Conservation (phyloP, 495 filamentous ascomycete genomes). For the Trichocladium antarcticum region DNA sequence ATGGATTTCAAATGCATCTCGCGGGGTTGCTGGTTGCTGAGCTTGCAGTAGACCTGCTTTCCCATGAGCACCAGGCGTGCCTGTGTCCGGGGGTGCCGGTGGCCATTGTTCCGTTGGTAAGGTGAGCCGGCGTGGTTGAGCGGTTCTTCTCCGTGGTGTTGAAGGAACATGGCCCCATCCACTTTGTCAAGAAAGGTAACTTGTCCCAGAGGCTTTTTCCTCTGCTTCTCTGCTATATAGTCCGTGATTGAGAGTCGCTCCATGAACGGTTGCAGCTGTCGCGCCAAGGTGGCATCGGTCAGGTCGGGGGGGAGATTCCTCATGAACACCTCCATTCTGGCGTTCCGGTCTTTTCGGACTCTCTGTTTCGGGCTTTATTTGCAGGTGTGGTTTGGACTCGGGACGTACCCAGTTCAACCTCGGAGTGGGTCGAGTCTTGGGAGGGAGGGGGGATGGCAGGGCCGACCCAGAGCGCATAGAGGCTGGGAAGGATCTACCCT, state of each 20-base stretch:
- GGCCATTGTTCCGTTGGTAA: background rate
- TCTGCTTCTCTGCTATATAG: constrained; percentile 28
- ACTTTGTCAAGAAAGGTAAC: constrained; percentile 29
- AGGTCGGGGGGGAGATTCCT: constrained; percentile 27
- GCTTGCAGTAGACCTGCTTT: constrained; percentile 29
- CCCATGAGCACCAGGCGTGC: constrained; percentile 33
- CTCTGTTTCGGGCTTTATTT: no score
- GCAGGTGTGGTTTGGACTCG: no score
- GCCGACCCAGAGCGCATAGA: no score
- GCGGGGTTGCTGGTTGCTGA: constrained; percentile 32
- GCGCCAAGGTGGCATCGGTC: constrained; percentile 23
- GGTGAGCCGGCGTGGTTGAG: background rate
- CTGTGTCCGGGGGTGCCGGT: constrained; percentile 2
- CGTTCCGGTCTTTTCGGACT: background rate
- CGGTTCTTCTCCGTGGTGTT: constrained; percentile 10
- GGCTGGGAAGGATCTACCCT: no score
- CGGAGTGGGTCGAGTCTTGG: no score
- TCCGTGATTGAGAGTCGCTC: constrained; percentile 24
- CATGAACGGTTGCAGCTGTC: constrained; percentile 26
- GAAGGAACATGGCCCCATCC: constrained; percentile 33
- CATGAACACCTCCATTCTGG: constrained; percentile 35
- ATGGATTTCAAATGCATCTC: constrained; percentile 31
- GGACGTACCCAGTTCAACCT: no score
- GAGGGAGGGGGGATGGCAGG: no score
- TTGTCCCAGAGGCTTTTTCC: constrained; percentile 17